Evolutionary conservation across 2,329 filamentous ascomycete species (phyloP), one percentile per base, ranked within the genome.

Genomic region (Aspergillus ustus): DNA sequence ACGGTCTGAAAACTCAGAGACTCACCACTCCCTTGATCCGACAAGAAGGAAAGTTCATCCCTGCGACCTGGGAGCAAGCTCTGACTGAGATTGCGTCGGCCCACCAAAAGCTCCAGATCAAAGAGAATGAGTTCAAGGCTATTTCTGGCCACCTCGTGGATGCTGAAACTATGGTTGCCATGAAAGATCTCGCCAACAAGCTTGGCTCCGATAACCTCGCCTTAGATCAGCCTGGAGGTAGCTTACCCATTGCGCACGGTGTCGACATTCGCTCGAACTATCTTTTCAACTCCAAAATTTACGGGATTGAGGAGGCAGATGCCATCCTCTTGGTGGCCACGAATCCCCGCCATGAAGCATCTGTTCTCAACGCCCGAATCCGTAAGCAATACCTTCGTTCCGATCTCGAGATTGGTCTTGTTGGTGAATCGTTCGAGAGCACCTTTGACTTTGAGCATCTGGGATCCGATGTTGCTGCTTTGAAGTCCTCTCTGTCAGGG

Each of bases 371-470:
- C 74, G 93, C 94, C 66, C 91, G 95, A 69, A 99, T 99, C 75
- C 88, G 95, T 73, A 99, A 99, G 84, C 93, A 97, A 79, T 99
- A 94, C 91, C 84, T 99, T 69, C 90, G 93, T 69, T 97, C 95
- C 40, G 93, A 98, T 70, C 87, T 99, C 25, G 91, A 98, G 77
- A 88, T 99, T 71, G 95, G 90, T 67, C 87, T 97, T 62, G 89
- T 99, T 69, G 95, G 95, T 66, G 91, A 97, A 82, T 81, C 89
- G 44, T 99, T 94, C 78, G 88, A 96, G 52, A 96, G 93, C 60
- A 99, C 93, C 34, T 99, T 98, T 73, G 93, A 97, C 71, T 96
- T 94, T 73, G 89, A 96, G 79, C 92, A 97, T 74, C 87, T 98
- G 45, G 95, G 95, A 68, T 82, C 85, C 55, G 91, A 94, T 77